A percentile compares a stretch with the other conserved stretches of the same genome.
phyloP scores from a whole-genome alignment of 176 grass and related monocot genomes.

The Aegilops bicornis region DNA sequence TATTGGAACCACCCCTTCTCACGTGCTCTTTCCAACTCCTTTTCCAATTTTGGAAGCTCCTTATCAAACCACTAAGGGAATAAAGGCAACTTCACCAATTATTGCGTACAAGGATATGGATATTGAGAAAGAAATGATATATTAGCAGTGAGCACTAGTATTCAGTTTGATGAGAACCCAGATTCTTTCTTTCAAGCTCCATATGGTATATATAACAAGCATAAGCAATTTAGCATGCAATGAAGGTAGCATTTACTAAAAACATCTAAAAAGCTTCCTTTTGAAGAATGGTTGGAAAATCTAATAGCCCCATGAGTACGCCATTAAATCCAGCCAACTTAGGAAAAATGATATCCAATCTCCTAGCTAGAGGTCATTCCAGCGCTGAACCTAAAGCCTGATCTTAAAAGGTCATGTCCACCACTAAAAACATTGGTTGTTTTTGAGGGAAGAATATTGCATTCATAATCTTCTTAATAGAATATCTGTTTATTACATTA shows the following conservation, averaged over 20 bases:
- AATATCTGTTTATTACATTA: neutral
- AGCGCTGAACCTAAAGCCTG: neutral
- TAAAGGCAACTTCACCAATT: conserved; percentile 21
- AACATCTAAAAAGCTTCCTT: neutral
- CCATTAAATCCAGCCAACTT: conserved; percentile 1
- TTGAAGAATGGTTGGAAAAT: neutral
- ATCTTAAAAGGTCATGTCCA: neutral
- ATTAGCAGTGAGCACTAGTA: neutral
- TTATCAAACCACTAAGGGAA: conserved; percentile 75
- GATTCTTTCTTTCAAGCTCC: conserved; percentile 8
- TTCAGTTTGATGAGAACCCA: neutral
- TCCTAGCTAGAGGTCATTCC: neutral
- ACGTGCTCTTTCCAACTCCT: conserved; percentile 44
- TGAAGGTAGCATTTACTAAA: conserved; percentile 8
- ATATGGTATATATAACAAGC: conserved; percentile 3
- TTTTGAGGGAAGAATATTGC: neutral
- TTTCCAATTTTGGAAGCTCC: conserved; percentile 64
- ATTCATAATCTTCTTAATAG: neutral
- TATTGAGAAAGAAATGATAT: neutral
- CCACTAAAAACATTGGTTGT: neutral
- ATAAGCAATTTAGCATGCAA: conserved; percentile 17
- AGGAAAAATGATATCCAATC: neutral
- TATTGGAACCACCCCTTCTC: conserved; percentile 78
- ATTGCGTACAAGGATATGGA: neutral
- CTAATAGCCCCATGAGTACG: neutral